phyloP scores from a whole-genome alignment of 768 basidiomycete genomes.

The Rubroboletus pulcherrimus region DNA sequence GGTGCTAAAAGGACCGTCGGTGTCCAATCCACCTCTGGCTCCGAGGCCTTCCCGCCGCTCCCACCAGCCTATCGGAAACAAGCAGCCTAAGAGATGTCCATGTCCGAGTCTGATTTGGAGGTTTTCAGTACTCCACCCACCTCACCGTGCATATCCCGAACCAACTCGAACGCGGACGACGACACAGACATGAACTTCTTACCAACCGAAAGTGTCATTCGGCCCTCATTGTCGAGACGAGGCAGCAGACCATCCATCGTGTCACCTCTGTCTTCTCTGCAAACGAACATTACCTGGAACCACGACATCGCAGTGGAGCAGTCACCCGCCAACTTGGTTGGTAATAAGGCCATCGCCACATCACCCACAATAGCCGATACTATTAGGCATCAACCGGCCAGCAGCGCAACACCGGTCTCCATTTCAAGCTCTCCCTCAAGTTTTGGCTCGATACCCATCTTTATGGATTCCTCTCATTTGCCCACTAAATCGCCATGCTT shows the following conservation, averaged over 20 bases:
- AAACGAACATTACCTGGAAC: conserved; percentile 34
- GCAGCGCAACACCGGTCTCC: conserved; percentile 15
- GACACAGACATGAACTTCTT: conserved; percentile 9
- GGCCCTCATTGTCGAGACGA: conserved; percentile 38
- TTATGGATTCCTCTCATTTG: conserved; percentile 24
- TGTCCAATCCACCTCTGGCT: not conserved
- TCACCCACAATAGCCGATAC: conserved; percentile 19
- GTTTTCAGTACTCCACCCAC: conserved; percentile 44
- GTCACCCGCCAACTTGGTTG: conserved; percentile 18
- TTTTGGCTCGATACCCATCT: conserved; percentile 23
- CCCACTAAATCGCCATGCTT: conserved; percentile 74
- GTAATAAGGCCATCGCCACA: conserved; percentile 19
- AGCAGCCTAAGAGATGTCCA: conserved; percentile 26
- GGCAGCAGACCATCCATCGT: conserved; percentile 29
- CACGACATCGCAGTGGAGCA: conserved; percentile 36
- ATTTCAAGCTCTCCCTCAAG: conserved; percentile 30
- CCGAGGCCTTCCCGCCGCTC: conserved; percentile 12
- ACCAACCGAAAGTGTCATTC: conserved; percentile 22
- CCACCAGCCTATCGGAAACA: conserved; percentile 6
- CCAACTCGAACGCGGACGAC: conserved; percentile 13
- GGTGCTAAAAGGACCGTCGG: conserved; percentile 4
- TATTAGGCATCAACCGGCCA: conserved; percentile 15
- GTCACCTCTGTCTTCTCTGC: conserved; percentile 26
- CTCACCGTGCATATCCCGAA: conserved; percentile 33
- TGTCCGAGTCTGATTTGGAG: conserved; percentile 34